Evolutionary conservation across 2,329 filamentous ascomycete genomes (phyloP), one percentile per base, ranked within the genome.

Genomic region (Phoma herbarum): DNA sequence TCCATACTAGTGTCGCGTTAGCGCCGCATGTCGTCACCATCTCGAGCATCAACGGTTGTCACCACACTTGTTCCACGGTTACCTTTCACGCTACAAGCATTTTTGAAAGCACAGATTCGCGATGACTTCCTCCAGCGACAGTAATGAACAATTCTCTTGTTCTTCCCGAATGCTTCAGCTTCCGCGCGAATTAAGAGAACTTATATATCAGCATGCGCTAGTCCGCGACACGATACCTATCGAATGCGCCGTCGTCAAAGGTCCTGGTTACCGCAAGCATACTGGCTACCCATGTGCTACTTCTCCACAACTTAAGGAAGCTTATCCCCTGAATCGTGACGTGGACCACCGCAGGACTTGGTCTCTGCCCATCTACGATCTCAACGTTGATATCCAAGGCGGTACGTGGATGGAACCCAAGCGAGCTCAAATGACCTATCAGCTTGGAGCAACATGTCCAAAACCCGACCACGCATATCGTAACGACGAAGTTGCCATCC

Each of bases 171-270:
- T 58, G 4, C 28, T 44, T 16, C 6, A 37, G 10, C 56, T 69
- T 23, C 66, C 67, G 14, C 66, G 63, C 29, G 67, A 70, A 48
- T 42, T 70, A 6, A 64, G 67, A 23, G 64, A 70, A 28, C 52
- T 66, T 5, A 69, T 70, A 25, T 67, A 64, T 42, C 59, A 66
- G 35, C 42, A 64, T 44, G 60, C 64, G 2, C 45, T 71, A 11
- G 55, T 66, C 22, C 60, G 59, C 46, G 59, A 61, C 23, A 49
- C 60, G 1, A 65, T 69, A 39, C 56, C 60, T 0, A 55, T 71
- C 25, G 57, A 66, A 42, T 58, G 60, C 33, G 67, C 61, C 14
- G 49, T 58, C 12, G 45, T 12, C 41, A 22, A 22, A 49, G 53
- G 26, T 26, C 52, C 44, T 42, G 59, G 51, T 12, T 48, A 46